These are phyloP conservation scores for Hordeum vulgare DNA, from an alignment of 176 grass and related monocot species.

Conservation along the genomic window DNA sequence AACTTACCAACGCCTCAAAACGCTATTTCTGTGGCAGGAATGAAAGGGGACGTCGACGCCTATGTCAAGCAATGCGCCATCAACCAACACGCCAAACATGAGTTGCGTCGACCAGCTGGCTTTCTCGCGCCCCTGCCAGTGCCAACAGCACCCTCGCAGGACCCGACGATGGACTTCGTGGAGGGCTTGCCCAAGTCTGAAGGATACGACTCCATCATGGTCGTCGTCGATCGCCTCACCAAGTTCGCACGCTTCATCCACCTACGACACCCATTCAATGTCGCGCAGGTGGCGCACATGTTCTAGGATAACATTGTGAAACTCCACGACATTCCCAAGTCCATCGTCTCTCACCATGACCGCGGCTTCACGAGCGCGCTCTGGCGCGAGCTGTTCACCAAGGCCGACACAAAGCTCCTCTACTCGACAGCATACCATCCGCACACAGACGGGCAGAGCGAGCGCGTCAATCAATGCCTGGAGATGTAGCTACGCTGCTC, in stretches of 20 bases:
- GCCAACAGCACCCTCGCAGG: not conserved
- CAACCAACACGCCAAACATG: not conserved
- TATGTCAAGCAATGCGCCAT: not conserved
- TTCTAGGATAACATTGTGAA: not conserved
- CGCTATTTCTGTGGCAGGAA: not conserved
- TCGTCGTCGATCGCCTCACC: not conserved
- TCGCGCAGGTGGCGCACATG: not conserved
- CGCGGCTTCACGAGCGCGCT: not conserved
- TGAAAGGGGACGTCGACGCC: not conserved
- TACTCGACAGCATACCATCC: too few relatives aligned
- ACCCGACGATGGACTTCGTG: not conserved
- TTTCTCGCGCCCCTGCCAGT: not conserved
- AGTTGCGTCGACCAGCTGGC: fast-evolving
- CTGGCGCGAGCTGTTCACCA: not conserved
- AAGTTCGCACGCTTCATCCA: not conserved
- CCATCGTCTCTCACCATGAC: not conserved
- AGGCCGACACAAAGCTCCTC: too few relatives aligned
- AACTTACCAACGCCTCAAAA: not conserved
- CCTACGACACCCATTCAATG: not conserved
- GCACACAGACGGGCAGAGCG: too few relatives aligned
- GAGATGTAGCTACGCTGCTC: too few relatives aligned
- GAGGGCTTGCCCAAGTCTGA: not conserved
- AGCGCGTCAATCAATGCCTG: too few relatives aligned
- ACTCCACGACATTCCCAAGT: not conserved
- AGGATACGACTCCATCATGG: not conserved